Percentiles rank a stretch among this genome's conserved stretches.
phyloP scores from a whole-genome alignment of 768 basidiomycete species.

The Pisolithus orientalis region DNA sequence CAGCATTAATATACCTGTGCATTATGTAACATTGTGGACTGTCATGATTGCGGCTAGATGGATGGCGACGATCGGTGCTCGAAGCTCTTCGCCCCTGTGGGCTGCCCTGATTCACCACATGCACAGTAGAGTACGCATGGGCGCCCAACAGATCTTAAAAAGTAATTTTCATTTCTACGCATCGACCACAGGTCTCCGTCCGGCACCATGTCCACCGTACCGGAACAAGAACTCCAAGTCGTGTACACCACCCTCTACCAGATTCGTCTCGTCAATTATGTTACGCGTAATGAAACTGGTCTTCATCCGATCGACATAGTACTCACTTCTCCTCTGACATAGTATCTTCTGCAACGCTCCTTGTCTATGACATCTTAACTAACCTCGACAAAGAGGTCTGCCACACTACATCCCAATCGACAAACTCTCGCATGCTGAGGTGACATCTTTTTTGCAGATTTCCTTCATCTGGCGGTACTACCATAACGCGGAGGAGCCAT shows the following conservation, averaged over 20 bases:
- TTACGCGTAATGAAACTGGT: not conserved
- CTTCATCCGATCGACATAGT: not conserved
- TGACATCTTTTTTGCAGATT: slow-evolving; percentile 3
- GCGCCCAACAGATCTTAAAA: no score
- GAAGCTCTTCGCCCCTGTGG: no score
- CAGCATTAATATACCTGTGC: no score
- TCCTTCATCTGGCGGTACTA: slow-evolving; percentile 11
- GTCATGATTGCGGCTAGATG: no score
- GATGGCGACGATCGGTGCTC: no score
- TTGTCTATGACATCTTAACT: slow-evolving; percentile 7
- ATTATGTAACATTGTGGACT: no score
- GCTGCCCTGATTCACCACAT: no score
- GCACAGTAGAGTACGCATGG: no score
- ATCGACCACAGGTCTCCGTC: no score
- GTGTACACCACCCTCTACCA: not conserved
- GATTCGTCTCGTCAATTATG: not conserved
- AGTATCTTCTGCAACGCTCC: not conserved
- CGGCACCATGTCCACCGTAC: not conserved
- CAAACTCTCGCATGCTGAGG: not conserved
- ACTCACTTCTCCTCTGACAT: not conserved
- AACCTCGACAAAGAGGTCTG: slow-evolving; percentile 17
- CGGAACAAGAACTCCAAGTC: not conserved
- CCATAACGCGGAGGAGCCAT: not conserved
- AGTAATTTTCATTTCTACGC: no score
- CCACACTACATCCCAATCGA: not conserved